A percentile compares a stretch with the other conserved stretches of the same genome.
Evolutionary conservation across 805 yeast species (phyloP).

Genomic region (Metahyphopichia silvanorum): DNA sequence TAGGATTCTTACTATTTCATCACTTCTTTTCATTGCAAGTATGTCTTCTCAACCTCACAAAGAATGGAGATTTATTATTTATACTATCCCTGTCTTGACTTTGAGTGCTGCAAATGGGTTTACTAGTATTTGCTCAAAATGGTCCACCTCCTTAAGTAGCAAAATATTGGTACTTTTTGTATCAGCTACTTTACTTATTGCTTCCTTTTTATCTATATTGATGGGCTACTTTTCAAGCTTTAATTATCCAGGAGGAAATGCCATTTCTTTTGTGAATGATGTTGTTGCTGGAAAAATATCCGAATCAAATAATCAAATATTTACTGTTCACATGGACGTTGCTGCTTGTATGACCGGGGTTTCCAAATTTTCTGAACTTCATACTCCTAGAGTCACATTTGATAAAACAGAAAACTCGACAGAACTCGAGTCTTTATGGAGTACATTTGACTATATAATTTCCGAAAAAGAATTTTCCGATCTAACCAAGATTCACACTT

Average conservation of each 20-base stretch:
- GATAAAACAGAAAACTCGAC: slow-evolving; percentile 69
- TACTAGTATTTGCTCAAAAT: slow-evolving; percentile 20
- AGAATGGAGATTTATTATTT: slow-evolving; percentile 89
- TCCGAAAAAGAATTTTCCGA: slow-evolving; percentile 18
- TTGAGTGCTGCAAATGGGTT: slow-evolving; percentile 64
- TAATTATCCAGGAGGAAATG: slow-evolving; percentile 90
- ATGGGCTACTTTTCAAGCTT: slow-evolving; percentile 62
- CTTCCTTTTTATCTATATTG: slow-evolving; percentile 39
- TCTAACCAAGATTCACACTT: slow-evolving; percentile 11
- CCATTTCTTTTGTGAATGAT: slow-evolving; percentile 53
- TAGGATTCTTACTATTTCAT: slow-evolving; percentile 47
- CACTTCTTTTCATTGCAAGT: slow-evolving; percentile 52
- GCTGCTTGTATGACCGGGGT: slow-evolving; percentile 88
- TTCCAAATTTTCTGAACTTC: slow-evolving; percentile 67
- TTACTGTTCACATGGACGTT: slow-evolving; percentile 73
- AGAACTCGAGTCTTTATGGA: slow-evolving; percentile 29
- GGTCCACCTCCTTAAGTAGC: slow-evolving; percentile 13
- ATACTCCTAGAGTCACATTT: slow-evolving; percentile 38
- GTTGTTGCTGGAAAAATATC: too few relatives aligned
- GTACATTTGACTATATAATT: slow-evolving; percentile 26
- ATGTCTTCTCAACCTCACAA: slow-evolving; percentile 88
- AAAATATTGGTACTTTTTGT: slow-evolving; percentile 25
- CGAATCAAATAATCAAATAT: too few relatives aligned
- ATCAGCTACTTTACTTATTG: slow-evolving; percentile 21
- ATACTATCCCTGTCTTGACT: slow-evolving; percentile 67